A percentile compares a stretch with the other conserved stretches of the same genome.
Conservation (phyloP, 2,329 filamentous ascomycete genomes). For the Fusarium sp. region DNA sequence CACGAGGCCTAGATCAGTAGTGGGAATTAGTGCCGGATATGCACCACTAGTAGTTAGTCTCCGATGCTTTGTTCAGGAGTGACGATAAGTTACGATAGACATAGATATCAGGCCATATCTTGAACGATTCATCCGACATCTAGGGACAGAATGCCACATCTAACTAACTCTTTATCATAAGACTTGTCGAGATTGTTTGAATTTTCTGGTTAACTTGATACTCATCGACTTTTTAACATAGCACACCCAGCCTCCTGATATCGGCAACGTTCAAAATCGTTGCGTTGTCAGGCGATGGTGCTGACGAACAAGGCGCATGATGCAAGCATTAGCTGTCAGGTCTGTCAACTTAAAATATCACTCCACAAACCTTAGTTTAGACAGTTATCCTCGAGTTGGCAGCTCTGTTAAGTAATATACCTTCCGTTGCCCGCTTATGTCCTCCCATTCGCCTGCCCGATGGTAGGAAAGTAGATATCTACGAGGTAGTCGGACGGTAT, state of each 20-base stretch:
- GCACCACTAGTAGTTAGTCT: constrained; percentile 1
- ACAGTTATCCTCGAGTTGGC: background rate
- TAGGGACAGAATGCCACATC: background rate
- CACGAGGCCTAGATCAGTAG: background rate
- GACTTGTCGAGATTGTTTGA: too few relatives aligned
- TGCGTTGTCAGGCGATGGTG: background rate
- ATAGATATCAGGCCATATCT: background rate
- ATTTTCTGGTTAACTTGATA: too few relatives aligned
- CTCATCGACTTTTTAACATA: background rate
- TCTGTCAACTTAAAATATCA: background rate
- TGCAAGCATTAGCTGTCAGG: background rate
- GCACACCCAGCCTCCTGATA: too few relatives aligned
- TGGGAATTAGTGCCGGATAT: background rate
- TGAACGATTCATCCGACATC: background rate
- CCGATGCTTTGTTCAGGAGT: background rate
- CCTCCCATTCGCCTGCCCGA: background rate
- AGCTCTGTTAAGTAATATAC: background rate
- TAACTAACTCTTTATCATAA: background rate
- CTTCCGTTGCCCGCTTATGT: background rate
- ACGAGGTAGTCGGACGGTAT: too few relatives aligned
- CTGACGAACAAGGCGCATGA: background rate
- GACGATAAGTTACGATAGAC: background rate
- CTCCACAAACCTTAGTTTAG: background rate
- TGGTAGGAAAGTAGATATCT: background rate
- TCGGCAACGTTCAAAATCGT: background rate